A percentile compares a stretch with the other conserved stretches of the same genome.
phyloP scores from a whole-genome alignment of 1,139 yeast genomes.

The Candida freyschussii region DNA sequence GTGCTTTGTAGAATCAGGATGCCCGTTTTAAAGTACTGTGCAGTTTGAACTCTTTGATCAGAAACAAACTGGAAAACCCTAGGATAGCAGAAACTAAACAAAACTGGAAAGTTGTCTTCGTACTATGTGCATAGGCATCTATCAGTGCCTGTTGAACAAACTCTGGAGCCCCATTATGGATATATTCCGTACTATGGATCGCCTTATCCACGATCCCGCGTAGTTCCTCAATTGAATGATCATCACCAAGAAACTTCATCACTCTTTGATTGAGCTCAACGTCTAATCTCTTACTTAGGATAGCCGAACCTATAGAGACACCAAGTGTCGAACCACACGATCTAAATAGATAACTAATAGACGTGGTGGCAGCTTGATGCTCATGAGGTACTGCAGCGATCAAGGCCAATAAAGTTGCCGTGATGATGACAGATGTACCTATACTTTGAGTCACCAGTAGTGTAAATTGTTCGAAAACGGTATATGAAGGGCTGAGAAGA shows the following conservation, averaged over 20 bases:
- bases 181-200: conserved; percentile 52
- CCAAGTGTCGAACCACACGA: conserved; percentile 72
- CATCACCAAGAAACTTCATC: conserved; percentile 24
- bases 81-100: conserved; percentile 36
- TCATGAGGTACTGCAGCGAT: conserved; percentile 48
- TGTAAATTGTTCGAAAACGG: conserved; percentile 30
- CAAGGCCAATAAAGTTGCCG: conserved; percentile 48
- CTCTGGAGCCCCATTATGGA: conserved; percentile 44
- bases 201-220: conserved; percentile 46
- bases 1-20: too few relatives aligned
- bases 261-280: conserved; percentile 25
- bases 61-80: conserved; percentile 32
- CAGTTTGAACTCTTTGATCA: conserved; percentile 37
- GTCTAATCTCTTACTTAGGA: conserved; percentile 43
- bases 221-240: conserved; percentile 34
- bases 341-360: conserved; percentile 70
- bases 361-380: conserved; percentile 68
- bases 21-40: conserved; percentile 29
- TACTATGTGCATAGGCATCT: conserved; percentile 45
- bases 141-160: conserved; percentile 42
- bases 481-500: conserved; percentile 32
- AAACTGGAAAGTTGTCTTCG: conserved; percentile 49
- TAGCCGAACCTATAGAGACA: conserved; percentile 62
- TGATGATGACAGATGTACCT: conserved; percentile 57
- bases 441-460: conserved; percentile 45